Conservation (phyloP, 2,329 filamentous ascomycete species). For the Venturiaceae sp. region DNA sequence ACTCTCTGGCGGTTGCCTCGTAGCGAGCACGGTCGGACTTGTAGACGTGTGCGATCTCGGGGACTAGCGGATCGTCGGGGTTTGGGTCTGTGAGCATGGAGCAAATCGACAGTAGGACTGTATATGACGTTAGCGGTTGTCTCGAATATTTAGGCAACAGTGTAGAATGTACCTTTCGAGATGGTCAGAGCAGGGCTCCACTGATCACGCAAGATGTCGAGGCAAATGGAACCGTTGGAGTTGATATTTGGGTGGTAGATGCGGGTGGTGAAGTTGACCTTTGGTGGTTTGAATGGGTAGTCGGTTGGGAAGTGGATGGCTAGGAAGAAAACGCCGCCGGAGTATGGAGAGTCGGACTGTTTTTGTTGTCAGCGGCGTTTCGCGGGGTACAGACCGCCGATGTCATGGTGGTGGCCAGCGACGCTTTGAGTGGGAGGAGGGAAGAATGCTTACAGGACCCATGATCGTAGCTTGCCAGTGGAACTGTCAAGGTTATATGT, state of each 20-base stretch:
- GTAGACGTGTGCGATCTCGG: conserved; percentile 99
- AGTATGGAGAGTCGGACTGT: conserved; percentile 92
- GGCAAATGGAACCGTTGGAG: conserved; percentile 97
- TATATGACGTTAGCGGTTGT: conserved; percentile 10
- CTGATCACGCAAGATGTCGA: conserved; percentile 97
- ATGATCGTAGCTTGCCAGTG: conserved; percentile 99
- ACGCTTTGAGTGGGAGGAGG: not conserved
- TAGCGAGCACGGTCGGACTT: conserved; percentile 96
- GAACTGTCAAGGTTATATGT: conserved; percentile 52
- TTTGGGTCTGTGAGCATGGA: conserved; percentile 99
- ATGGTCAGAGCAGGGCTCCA: conserved; percentile 98
- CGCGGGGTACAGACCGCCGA: not conserved
- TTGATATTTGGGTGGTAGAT: conserved; percentile 99
- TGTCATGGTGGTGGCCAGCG: not conserved
- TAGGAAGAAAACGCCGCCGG: conserved; percentile 97
- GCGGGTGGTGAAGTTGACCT: conserved; percentile 99
- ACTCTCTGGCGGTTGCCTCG: conserved; percentile 92
- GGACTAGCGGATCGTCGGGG: conserved; percentile 95
- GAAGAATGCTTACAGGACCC: conserved; percentile 80
- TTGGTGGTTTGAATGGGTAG: conserved; percentile 99
- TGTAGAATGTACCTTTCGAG: conserved; percentile 64
- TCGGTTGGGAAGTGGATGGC: conserved; percentile 99
- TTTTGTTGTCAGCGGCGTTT: conserved; percentile 19
- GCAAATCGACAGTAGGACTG: conserved; percentile 96
- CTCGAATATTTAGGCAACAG: not conserved